Base-by-base conservation (phyloP, 352 stramenopile genomes). In the Plasmopara viticola region DNA sequence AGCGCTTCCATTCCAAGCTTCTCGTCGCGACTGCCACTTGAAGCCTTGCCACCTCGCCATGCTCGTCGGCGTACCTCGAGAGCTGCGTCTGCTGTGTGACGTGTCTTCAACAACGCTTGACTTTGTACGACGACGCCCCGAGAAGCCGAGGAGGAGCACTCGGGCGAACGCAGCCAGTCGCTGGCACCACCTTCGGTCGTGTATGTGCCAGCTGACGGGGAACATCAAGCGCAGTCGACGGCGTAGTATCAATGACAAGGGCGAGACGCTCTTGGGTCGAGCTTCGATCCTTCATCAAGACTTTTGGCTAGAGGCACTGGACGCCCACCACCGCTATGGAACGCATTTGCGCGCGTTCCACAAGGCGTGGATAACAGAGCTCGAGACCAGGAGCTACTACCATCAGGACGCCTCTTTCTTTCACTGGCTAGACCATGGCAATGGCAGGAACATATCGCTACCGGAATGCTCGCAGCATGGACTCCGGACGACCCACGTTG, bases 271-370 rank as follows among this genome's bases (percentile, higher is more conserved):
- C 12, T 49, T 43, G n/a, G 62, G 51, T 35, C 14, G 51, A 14
- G 56, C 60, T 4, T 66, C 70, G 12, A 76, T 86, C 12, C 61
- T 89, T 41, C 75, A 89, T 53, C 72, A 70, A 34, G 78, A 87
- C 41, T 90, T 87, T 44, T 87, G 78, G 78, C 70, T 90, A 12
- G 78, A 90, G 44, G 77, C 74, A 10, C 64, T 87, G 29, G 78
- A 90, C 58, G 37, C 60, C n/a, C 73, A 84, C 37, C 78, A 90
- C 28, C 78, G 78, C 46, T 90, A 90, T 53, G 78, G 78, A 4
- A 84, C 82, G 51, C 62, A 90, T 41, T 43, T 90, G 30, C 76
- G 78, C 14, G 70, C 74, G 4, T 90, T 84, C 60, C 76, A 87
- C 54, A 68, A 72, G 13, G 65, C 45, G 5, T 90, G 78, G 78